phyloP scores from a whole-genome alignment of 225 moss, liverwort and hornwort genomes.

The Pleurozium schreberi region DNA sequence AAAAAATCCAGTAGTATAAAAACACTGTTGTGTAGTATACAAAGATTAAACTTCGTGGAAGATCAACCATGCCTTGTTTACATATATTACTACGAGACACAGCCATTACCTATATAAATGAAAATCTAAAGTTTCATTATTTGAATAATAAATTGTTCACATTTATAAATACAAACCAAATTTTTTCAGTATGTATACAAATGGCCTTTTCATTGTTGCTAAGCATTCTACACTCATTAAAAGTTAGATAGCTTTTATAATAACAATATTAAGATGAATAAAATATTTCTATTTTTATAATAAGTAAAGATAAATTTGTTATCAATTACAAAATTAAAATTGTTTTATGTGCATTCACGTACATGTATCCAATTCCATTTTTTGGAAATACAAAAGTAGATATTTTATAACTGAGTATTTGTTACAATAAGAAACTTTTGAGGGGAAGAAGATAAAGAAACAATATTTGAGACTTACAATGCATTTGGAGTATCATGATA shows the following conservation, averaged over 20 bases:
- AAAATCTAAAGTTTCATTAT: no score
- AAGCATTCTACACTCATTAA: neutral
- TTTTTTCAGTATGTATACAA: neutral
- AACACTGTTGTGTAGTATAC: slow-evolving; percentile 33
- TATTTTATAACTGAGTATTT: neutral
- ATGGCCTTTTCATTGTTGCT: neutral
- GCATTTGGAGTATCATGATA: neutral
- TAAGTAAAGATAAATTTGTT: neutral
- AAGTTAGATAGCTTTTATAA: neutral
- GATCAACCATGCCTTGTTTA: slow-evolving; percentile 14
- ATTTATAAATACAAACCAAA: no score
- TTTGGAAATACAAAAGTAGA: fast-evolving
- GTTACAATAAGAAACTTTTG: fast-evolving
- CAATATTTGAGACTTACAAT: neutral
- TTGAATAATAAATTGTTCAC: no score
- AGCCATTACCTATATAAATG: slow-evolving; percentile 32
- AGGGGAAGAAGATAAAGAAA: neutral
- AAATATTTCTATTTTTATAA: neutral
- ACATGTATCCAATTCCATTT: no score
- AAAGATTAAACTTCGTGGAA: slow-evolving; percentile 23
- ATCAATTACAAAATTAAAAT: no score
- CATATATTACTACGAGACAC: slow-evolving; percentile 42
- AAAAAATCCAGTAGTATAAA: slow-evolving; percentile 54
- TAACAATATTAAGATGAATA: fast-evolving
- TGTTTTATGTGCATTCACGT: no score